These are phyloP conservation scores for Stachybotrys echinatus DNA, from an alignment of 2,329 filamentous ascomycete genomes.

Conservation along the genomic window DNA sequence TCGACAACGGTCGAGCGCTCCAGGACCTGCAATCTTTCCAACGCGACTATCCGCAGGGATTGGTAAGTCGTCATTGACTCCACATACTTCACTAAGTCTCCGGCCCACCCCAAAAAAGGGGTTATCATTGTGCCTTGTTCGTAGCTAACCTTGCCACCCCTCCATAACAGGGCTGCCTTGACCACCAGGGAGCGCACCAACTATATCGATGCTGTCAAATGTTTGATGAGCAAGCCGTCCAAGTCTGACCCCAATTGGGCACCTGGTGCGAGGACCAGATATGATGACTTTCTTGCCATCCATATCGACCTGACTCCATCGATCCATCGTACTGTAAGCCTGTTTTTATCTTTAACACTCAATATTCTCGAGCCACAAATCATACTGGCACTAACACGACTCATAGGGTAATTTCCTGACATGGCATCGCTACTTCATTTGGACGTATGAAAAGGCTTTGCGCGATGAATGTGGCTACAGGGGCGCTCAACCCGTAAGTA, in stretches of 20 bases:
- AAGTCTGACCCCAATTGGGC: slow-evolving; percentile 12
- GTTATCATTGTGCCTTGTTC: too few species aligned
- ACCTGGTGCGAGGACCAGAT: slow-evolving; percentile 20
- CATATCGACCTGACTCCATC: slow-evolving; percentile 20
- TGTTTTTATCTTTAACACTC: slow-evolving; percentile 12
- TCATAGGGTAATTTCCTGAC: slow-evolving; percentile 26
- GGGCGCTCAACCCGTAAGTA: slow-evolving; percentile 21
- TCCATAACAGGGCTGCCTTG: slow-evolving; percentile 1
- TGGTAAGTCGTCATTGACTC: slow-evolving; percentile 2
- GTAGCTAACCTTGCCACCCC: too few species aligned
- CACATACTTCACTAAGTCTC: not conserved
- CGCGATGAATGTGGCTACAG: slow-evolving; percentile 34
- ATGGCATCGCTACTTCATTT: slow-evolving; percentile 37
- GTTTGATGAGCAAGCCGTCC: slow-evolving; percentile 14
- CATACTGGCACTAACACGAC: slow-evolving; percentile 9
- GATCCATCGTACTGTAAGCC: slow-evolving; percentile 22
- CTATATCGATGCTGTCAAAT: slow-evolving; percentile 19
- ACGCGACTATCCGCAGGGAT: slow-evolving; percentile 4
- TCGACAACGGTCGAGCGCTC: slow-evolving; percentile 1
- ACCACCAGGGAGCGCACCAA: slow-evolving; percentile 10
- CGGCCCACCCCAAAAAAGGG: not conserved
- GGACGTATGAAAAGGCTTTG: slow-evolving; percentile 30
- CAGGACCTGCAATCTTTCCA: slow-evolving; percentile 2
- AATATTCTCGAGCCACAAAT: too few species aligned
- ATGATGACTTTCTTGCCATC: slow-evolving; percentile 25